A percentile compares a stretch with the other conserved stretches of the same genome.
Evolutionary conservation across 2,329 filamentous ascomycete genomes (phyloP).

Genomic region (Aspergillus sergii): DNA sequence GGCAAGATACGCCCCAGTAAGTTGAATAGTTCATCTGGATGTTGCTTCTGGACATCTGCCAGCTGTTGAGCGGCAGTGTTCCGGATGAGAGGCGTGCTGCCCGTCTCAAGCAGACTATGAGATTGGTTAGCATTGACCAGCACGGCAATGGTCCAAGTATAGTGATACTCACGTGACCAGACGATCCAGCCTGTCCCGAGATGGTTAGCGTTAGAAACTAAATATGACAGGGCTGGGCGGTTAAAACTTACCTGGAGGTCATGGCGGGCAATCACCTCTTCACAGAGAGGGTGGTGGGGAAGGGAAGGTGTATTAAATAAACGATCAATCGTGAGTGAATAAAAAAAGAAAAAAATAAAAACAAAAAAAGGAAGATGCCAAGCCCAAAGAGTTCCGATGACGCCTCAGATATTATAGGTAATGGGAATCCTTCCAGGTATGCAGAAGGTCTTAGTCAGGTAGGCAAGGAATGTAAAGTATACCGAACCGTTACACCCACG

Average conservation of each 20-base stretch:
- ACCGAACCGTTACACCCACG: constrained; percentile 22
- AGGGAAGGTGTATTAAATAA: constrained; percentile 1
- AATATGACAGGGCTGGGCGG: constrained; percentile 26
- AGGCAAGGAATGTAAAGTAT: constrained; percentile 22
- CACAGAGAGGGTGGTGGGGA: constrained; percentile 24
- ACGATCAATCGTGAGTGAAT: neutral
- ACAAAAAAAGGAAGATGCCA: neutral
- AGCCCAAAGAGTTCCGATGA: constrained; percentile 5
- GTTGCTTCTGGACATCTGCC: constrained; percentile 96
- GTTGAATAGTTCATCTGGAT: constrained; percentile 97
- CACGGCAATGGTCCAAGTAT: constrained; percentile 1
- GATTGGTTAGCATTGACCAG: constrained; percentile 27
- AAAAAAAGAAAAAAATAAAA: neutral
- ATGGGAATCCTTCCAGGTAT: neutral
- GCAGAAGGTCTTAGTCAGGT: constrained; percentile 5
- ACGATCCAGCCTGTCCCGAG: constrained; percentile 69
- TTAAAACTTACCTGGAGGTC: constrained; percentile 44
- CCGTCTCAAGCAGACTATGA: constrained; percentile 86
- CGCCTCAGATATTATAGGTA: neutral
- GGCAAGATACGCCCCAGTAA: constrained; percentile 91
- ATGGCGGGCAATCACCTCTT: constrained; percentile 36
- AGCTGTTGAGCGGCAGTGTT: constrained; percentile 97
- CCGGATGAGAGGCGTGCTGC: constrained; percentile 91
- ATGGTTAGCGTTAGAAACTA: constrained; percentile 35
- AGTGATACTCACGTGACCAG: constrained; percentile 76